A percentile compares a stretch with the other conserved stretches of the same genome.
phyloP scores from a whole-genome alignment of 768 basidiomycete species.

The Botryobasidium botryosum region DNA sequence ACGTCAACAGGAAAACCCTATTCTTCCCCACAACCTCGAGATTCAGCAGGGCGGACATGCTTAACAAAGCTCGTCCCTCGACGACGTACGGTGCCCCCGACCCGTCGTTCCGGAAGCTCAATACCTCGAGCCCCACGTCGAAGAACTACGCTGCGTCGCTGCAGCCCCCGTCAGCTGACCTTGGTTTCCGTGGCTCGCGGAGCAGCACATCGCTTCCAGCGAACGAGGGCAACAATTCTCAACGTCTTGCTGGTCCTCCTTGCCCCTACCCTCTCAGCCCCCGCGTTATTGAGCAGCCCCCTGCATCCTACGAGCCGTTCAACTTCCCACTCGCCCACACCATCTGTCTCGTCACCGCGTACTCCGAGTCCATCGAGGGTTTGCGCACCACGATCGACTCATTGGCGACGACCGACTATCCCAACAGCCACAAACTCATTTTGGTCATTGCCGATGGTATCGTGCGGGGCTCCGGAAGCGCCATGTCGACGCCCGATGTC shows the following conservation, averaged over 20 bases:
- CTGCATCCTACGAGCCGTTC: conserved; percentile 85
- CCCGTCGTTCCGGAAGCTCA: conserved; percentile 10
- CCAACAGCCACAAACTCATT: conserved; percentile 92
- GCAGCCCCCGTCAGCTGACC: conserved; percentile 9
- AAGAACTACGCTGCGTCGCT: conserved; percentile 21
- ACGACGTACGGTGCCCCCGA: conserved; percentile 10
- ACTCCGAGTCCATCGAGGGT: conserved; percentile 94
- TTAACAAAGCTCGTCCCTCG: conserved; percentile 21
- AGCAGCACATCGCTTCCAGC: conserved; percentile 47
- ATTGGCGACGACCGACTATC: conserved; percentile 94
- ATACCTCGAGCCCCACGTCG: conserved; percentile 32
- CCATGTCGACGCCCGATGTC: conserved; percentile 84
- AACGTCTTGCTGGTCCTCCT: conserved; percentile 37
- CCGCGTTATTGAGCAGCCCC: conserved; percentile 85
- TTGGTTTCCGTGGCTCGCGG: conserved; percentile 5
- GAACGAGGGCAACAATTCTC: conserved; percentile 27
- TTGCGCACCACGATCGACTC: conserved; percentile 96
- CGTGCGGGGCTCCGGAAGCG: conserved; percentile 91
- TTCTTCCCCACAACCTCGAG: conserved; percentile 32
- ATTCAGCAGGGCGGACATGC: conserved; percentile 52
- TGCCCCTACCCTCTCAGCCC: conserved; percentile 81
- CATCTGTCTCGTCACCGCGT: conserved; percentile 94
- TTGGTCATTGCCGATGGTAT: conserved; percentile 95
- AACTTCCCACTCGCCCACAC: conserved; percentile 88
- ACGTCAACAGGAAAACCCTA: conserved; percentile 30